A percentile compares a stretch with the other conserved stretches of the same genome.
These are phyloP conservation scores for Scedosporium dehoogii DNA, from an alignment of 2,329 filamentous ascomycete genomes.

Conservation along the genomic window DNA sequence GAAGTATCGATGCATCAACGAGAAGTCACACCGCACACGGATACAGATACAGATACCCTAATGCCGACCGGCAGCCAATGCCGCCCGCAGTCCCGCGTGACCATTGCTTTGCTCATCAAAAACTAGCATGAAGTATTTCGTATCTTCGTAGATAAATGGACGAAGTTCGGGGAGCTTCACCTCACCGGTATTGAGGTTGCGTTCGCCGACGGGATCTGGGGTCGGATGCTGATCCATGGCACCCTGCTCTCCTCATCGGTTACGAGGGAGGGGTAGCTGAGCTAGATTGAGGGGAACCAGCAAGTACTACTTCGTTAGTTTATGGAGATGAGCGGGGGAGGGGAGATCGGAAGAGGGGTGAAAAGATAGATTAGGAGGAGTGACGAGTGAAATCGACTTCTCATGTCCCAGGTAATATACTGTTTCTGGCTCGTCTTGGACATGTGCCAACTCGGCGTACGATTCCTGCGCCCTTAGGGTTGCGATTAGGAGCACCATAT, in stretches of 20 bases:
- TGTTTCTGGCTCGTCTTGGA: too few relatives aligned
- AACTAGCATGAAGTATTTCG: neutral
- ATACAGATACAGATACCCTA: neutral
- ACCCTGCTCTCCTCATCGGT: neutral
- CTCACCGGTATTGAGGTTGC: neutral
- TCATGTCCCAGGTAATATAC: too few relatives aligned
- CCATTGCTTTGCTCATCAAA: neutral
- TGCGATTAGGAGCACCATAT: too few relatives aligned
- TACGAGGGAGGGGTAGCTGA: neutral
- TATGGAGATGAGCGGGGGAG: neutral
- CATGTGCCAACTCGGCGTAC: too few relatives aligned
- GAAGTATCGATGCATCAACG: too few relatives aligned
- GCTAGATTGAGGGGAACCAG: neutral
- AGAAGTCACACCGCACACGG: neutral
- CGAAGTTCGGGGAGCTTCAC: too few relatives aligned
- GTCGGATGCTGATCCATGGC: too few relatives aligned
- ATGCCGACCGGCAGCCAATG: neutral
- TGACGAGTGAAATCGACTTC: neutral
- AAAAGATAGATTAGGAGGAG: neutral
- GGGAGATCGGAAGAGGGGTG: neutral
- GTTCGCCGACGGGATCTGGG: neutral
- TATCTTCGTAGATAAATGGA: too few relatives aligned
- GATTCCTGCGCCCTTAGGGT: too few relatives aligned
- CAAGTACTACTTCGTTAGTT: too few relatives aligned
- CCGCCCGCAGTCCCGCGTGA: neutral